Conservation (phyloP, 768 basidiomycete genomes). For the Gautieria morchelliformis region DNA sequence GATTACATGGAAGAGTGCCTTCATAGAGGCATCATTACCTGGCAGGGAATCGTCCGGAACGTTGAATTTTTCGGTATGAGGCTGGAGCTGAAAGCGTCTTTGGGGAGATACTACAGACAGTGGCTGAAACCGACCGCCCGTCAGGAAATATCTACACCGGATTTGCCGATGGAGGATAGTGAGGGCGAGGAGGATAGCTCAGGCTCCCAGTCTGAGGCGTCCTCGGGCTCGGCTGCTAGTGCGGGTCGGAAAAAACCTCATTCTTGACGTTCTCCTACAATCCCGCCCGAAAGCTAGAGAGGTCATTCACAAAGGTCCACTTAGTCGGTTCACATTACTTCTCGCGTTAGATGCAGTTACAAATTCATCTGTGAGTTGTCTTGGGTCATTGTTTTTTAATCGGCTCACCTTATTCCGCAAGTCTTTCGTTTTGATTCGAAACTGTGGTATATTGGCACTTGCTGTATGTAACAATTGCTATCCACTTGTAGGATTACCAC, state of each 20-base stretch:
- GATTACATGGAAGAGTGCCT: slow-evolving; percentile 59
- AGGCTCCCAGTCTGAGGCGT: neutral
- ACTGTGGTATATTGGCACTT: no score
- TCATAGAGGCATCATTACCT: slow-evolving; percentile 52
- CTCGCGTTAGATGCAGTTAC: no score
- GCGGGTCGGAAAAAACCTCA: neutral
- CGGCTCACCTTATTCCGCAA: no score
- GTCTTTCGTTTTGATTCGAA: no score
- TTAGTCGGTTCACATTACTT: no score
- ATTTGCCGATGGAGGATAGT: neutral
- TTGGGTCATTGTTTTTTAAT: no score
- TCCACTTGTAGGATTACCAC: no score
- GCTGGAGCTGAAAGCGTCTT: slow-evolving; percentile 65
- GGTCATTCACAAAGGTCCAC: no score
- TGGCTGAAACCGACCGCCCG: slow-evolving; percentile 37
- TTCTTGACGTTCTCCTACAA: neutral
- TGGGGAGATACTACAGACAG: slow-evolving; percentile 64
- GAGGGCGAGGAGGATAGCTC: neutral
- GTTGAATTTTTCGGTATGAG: slow-evolving; percentile 80
- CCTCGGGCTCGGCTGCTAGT: neutral
- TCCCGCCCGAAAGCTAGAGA: no score
- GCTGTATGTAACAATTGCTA: no score
- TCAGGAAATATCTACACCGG: neutral
- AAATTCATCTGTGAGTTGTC: no score
- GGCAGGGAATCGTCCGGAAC: slow-evolving; percentile 84